Evolutionary conservation across 345 rosid genomes (phyloP), one percentile per base, ranked within the genome.

Genomic region (Eucalyptus dawsonii): DNA sequence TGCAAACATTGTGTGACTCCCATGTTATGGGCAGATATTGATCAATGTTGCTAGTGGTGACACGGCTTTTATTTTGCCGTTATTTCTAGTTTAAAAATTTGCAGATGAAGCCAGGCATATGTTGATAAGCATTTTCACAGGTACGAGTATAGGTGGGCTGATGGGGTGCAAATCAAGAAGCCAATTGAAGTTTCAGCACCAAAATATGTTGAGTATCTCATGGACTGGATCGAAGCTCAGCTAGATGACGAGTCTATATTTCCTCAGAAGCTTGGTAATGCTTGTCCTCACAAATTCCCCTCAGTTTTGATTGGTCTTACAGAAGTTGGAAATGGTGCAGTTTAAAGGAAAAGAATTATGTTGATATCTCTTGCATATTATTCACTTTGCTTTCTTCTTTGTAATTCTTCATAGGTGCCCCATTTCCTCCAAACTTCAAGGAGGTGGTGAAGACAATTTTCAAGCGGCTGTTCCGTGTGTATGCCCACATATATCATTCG

Each of bases 181-280:
- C 99, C 99, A 9, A 98, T 98, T 19, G 99, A 98, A 91, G 99
- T 98, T 83, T 98, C 99, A 85, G 99, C 99, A 90, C 99, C 99
- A 89, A 98, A 97, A 92, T 98, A 98, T 92, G 99, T 98, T 27
- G 99, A 98, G 88, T 98, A 96, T 93, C 93, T 98, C 40, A 98
- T 98, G 99, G 99, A 98, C 91, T 97, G 99, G 99, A 97, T 98
- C 50, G 99, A 98, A 93, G 86, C 93, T 37, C 99, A 98, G 92
- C 99, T 98, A 90, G 99, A 98, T 90, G 99, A 98, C 47, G 99
- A 98, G 90, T 94, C 99, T 88, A 91, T 98, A 86, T 98, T 98
- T 91, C 99, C 99, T 91, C 99, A 98, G 93, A 98, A 92, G 93
- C 99, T 98, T 50, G 99, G 99, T 98, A 95, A 93, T 60, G 62